Percentiles rank a stretch among this genome's conserved stretches.
Conservation (phyloP, 768 basidiomycete genomes). For the Amanita pallidorosea region DNA sequence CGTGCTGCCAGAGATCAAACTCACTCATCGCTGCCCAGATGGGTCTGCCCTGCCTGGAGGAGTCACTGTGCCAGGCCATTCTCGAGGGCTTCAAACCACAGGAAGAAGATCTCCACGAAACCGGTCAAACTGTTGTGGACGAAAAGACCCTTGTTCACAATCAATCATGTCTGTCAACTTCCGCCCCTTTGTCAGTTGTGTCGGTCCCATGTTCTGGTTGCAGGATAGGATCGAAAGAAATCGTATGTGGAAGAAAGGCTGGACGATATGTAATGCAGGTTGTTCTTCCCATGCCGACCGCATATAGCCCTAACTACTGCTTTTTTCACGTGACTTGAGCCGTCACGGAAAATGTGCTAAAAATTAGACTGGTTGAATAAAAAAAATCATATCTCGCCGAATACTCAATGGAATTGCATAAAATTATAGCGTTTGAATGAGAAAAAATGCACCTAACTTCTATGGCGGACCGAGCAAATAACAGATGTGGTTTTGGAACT, state of each 20-base stretch:
- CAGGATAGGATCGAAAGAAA: slow-evolving; percentile 83
- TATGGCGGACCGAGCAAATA: too few species aligned
- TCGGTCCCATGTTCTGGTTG: slow-evolving; percentile 81
- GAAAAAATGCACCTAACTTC: too few species aligned
- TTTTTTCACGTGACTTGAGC: too few species aligned
- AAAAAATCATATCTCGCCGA: too few species aligned
- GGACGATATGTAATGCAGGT: too few species aligned
- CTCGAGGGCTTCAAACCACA: slow-evolving; percentile 1
- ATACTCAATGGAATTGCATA: too few species aligned
- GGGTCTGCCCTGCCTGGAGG: slow-evolving; percentile 14
- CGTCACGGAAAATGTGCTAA: too few species aligned
- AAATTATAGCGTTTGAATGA: too few species aligned
- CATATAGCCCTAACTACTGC: too few species aligned
- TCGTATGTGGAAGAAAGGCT: slow-evolving; percentile 69
- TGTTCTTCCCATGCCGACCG: too few species aligned
- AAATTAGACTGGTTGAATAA: too few species aligned
- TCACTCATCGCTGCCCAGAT: slow-evolving; percentile 24
- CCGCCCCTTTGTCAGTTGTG: slow-evolving; percentile 63
- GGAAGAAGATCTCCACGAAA: slow-evolving; percentile 14
- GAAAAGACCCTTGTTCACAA: slow-evolving; percentile 62
- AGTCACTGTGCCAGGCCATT: neutral
- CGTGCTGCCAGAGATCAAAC: slow-evolving; percentile 12
- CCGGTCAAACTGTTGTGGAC: slow-evolving; percentile 36
- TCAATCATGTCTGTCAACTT: slow-evolving; percentile 75
- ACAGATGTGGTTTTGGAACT: too few species aligned